These are phyloP conservation scores for Sordaria brevicollis DNA, from an alignment of 495 filamentous ascomycete genomes.

Conservation along the genomic window DNA sequence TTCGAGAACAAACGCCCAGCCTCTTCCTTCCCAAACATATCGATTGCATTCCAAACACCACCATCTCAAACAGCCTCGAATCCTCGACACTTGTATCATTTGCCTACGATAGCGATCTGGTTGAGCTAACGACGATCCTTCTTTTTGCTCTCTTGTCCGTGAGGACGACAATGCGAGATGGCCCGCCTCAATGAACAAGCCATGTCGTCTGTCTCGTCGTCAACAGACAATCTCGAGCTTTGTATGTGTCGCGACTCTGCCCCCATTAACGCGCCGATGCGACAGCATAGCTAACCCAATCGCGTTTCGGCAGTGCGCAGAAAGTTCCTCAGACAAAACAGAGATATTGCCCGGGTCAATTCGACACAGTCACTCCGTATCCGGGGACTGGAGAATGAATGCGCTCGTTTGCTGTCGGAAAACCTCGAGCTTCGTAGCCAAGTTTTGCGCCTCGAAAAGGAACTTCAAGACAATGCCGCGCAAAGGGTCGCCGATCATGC, in stretches of 20 bases:
- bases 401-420: slow-evolving; percentile 70
- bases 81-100: not conserved
- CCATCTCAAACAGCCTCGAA: not conserved
- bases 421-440: slow-evolving; percentile 78
- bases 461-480: slow-evolving; percentile 41
- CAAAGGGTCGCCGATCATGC: slow-evolving; percentile 50
- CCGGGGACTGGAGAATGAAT: slow-evolving; percentile 75
- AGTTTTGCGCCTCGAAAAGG: slow-evolving; percentile 61
- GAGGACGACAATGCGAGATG: slow-evolving; percentile 44
- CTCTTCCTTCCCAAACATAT: not conserved
- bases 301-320: slow-evolving; percentile 53
- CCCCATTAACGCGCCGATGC: not conserved
- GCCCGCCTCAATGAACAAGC: slow-evolving; percentile 82
- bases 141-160: not conserved
- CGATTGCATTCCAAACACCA: not conserved
- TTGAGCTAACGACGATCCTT: not conserved
- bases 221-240: slow-evolving; percentile 62
- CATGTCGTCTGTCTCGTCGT: slow-evolving; percentile 29
- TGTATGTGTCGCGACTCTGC: slow-evolving; percentile 44
- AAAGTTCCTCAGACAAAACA: slow-evolving; percentile 84
- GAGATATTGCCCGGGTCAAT: slow-evolving; percentile 84
- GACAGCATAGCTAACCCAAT: not conserved
- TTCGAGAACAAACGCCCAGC: not conserved
- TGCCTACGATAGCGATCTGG: not conserved
- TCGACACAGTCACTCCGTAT: slow-evolving; percentile 86